Conservation (phyloP, 2,329 filamentous ascomycete species). For the Penicillium sp. region DNA sequence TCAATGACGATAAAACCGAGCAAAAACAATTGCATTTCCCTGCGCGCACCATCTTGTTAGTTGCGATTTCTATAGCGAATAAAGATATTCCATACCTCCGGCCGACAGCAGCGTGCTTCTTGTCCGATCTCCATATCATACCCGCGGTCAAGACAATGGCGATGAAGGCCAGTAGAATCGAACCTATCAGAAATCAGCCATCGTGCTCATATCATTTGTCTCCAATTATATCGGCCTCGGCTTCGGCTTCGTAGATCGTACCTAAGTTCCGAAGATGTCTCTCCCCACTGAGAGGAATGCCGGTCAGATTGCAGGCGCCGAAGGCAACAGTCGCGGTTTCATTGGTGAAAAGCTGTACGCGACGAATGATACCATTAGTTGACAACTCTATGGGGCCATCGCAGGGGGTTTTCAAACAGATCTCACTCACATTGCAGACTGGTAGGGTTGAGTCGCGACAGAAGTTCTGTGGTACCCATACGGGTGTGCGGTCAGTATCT, state of each 20-base stretch:
- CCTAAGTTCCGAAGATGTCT: constrained; percentile 78
- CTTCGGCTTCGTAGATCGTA: constrained; percentile 43
- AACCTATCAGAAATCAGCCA: constrained; percentile 57
- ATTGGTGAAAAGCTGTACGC: constrained; percentile 63
- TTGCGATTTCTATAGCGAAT: neutral
- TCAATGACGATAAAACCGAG: constrained; percentile 80
- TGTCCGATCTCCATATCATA: constrained; percentile 77
- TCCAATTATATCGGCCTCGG: neutral
- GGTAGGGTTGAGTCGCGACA: constrained; percentile 81
- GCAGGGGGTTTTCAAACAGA: neutral
- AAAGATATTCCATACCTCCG: constrained; percentile 63
- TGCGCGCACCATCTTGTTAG: constrained; percentile 41
- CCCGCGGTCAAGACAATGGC: constrained; percentile 69
- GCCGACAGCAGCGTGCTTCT: constrained; percentile 90
- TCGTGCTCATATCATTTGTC: neutral
- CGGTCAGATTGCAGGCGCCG: constrained; percentile 70
- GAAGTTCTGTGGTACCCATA: constrained; percentile 61
- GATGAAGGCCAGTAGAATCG: constrained; percentile 76
- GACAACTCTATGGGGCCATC: constrained; percentile 2
- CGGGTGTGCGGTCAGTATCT: constrained; percentile 25
- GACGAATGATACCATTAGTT: constrained; percentile 19
- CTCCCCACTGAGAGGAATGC: constrained; percentile 68
- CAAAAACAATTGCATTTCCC: constrained; percentile 96
- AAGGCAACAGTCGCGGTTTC: constrained; percentile 61
- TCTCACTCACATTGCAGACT: constrained; percentile 73